Evolutionary conservation across 225 moss, liverwort and hornwort genomes (phyloP).

Genomic region (Physcomitrium patens): DNA sequence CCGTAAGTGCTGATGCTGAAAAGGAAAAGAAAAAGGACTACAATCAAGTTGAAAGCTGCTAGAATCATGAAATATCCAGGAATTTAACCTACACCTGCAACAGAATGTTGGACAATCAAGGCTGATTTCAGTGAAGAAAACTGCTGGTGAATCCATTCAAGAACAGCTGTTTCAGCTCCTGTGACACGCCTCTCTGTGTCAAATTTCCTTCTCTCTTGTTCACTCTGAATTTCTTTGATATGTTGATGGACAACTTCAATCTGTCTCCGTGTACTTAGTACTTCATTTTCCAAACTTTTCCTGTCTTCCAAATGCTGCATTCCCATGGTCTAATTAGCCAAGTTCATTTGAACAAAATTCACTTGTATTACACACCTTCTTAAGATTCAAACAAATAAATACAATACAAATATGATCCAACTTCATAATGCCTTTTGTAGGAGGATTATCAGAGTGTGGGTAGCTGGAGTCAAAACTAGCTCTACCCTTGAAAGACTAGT

Average conservation of each 20-base stretch:
- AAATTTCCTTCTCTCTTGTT: conserved; percentile 51
- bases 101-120: conserved; percentile 45
- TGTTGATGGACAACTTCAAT: conserved; percentile 51
- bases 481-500: no score
- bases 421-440: no score
- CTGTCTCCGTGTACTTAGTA: conserved; percentile 24
- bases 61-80: no score
- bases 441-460: no score
- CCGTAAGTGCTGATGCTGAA: no score
- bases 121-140: conserved; percentile 57
- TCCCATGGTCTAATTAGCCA: neutral
- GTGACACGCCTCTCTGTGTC: conserved; percentile 48
- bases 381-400: neutral
- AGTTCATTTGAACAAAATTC: neutral
- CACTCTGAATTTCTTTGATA: conserved; percentile 51
- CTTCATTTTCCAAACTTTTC: conserved; percentile 44
- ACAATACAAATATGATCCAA: neutral
- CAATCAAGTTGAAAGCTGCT: no score
- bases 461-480: no score
- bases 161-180: conserved; percentile 35
- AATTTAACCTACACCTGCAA: conserved; percentile 19
- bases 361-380: neutral
- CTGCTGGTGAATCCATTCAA: conserved; percentile 66
- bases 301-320: conserved; percentile 52
- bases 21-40: no score